Conservation (phyloP, 129 eudicot species). For the Glebionis coronaria region DNA sequence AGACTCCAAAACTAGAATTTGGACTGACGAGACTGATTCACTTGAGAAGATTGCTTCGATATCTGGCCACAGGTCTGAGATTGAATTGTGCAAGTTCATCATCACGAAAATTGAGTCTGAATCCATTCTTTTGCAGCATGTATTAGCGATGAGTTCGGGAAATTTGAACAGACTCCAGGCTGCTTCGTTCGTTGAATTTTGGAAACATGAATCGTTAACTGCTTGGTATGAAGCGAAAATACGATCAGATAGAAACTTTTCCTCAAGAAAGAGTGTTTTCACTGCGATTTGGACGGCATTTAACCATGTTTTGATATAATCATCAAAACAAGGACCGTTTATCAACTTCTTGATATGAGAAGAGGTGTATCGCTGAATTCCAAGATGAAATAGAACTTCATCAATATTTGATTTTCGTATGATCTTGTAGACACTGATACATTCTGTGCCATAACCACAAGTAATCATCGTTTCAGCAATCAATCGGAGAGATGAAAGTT, state of each 20-base stretch:
- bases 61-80: constrained; percentile 45
- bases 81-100: constrained; percentile 51
- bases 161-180: constrained; percentile 51
- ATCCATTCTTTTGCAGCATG: constrained; percentile 35
- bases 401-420: constrained; percentile 56
- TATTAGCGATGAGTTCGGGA: constrained; percentile 40
- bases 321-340: constrained; percentile 35
- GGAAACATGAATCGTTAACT: constrained; percentile 43
- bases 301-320: constrained; percentile 50
- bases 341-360: constrained; percentile 50
- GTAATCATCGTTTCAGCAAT: constrained; percentile 80
- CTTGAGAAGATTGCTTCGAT: constrained; percentile 56
- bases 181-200: constrained; percentile 44
- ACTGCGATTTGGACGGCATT: constrained; percentile 33
- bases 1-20: constrained; percentile 42
- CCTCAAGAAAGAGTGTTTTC: constrained; percentile 43
- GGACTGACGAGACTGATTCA: constrained; percentile 34
- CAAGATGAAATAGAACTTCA: constrained; percentile 49
- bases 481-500: constrained; percentile 40
- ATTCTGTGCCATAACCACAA: constrained; percentile 61
- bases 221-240: constrained; percentile 36
- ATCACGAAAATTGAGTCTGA: constrained; percentile 43
- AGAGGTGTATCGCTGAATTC: constrained; percentile 35
- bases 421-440: constrained; percentile 43
- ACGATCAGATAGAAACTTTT: constrained; percentile 58